Percentiles rank a stretch among this genome's conserved stretches.
These are phyloP conservation scores for Amaranthus palmeri DNA, from an alignment of 148 eudicot genomes.

Conservation along the genomic window DNA sequence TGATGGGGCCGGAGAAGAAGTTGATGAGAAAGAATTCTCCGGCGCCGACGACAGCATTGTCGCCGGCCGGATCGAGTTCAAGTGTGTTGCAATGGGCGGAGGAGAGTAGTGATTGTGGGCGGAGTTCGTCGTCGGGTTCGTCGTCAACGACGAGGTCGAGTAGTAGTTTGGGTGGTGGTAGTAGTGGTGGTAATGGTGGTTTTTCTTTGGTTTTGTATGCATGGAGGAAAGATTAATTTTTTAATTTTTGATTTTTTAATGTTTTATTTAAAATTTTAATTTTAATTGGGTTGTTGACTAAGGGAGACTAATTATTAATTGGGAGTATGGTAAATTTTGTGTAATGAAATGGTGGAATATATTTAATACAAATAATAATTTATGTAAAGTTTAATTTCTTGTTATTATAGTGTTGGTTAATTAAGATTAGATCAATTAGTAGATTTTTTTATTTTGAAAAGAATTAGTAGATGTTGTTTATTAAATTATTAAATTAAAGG, in stretches of 20 bases:
- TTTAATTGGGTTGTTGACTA: neutral
- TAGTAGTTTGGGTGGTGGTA: conserved; percentile 34
- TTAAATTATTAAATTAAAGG: no score
- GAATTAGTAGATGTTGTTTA: no score
- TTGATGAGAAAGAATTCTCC: conserved; percentile 49
- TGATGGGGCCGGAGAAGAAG: conserved; percentile 61
- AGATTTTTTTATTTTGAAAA: no score
- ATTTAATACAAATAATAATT: neutral
- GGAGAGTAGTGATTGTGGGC: conserved; percentile 59
- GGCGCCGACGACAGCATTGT: conserved; percentile 19
- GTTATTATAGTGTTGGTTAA: no score
- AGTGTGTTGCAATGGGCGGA: conserved; percentile 72
- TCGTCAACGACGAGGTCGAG: conserved; percentile 34
- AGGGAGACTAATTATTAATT: neutral
- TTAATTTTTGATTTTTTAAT: neutral
- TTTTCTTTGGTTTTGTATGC: conserved; percentile 63
- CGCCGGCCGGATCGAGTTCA: conserved; percentile 50
- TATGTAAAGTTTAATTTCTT: no score
- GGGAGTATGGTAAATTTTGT: neutral
- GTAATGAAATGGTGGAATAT: neutral
- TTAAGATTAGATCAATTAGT: no score
- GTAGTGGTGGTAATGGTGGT: conserved; percentile 37
- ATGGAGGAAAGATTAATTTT: conserved; percentile 42
- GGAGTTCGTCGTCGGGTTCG: conserved; percentile 58
- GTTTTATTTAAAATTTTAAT: neutral